A percentile compares a stretch with the other conserved stretches of the same genome.
These are phyloP conservation scores for Tylopilus vinaceipallidus DNA, from an alignment of 768 basidiomycete genomes.

Conservation along the genomic window DNA sequence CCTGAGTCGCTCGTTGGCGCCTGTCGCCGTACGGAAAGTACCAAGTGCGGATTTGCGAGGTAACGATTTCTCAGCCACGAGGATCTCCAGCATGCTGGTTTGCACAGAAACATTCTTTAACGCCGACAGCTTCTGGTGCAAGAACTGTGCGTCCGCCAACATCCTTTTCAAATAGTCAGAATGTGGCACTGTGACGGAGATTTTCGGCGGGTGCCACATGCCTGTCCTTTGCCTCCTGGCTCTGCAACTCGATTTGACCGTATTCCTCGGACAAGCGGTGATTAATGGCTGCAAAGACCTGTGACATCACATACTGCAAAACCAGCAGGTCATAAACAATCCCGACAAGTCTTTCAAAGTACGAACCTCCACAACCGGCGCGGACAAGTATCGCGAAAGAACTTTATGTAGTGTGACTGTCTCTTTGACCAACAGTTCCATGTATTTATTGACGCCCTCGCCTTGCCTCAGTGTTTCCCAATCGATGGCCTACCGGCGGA, in stretches of 20 bases:
- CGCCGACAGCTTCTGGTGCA: conserved; percentile 72
- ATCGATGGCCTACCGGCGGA: conserved; percentile 56
- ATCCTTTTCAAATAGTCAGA: conserved; percentile 50
- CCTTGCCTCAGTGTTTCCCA: conserved; percentile 68
- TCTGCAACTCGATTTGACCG: conserved; percentile 75
- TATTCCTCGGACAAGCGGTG: conserved; percentile 88
- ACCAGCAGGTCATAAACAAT: conserved; percentile 11
- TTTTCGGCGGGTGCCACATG: conserved; percentile 29
- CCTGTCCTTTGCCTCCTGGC: conserved; percentile 84
- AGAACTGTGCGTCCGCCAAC: conserved; percentile 71
- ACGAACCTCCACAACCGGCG: conserved; percentile 76
- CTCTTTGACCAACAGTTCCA: conserved; percentile 91
- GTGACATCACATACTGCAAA: conserved; percentile 83
- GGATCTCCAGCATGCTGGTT: conserved; percentile 78
- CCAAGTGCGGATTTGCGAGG: conserved; percentile 36
- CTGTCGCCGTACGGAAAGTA: conserved; percentile 21
- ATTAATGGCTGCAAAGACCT: conserved; percentile 92
- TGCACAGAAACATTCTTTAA: conserved; percentile 73
- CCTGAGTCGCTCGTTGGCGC: conserved; percentile 38
- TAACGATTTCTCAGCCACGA: conserved; percentile 78
- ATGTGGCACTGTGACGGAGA: conserved; percentile 7
- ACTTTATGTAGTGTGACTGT: conserved; percentile 96
- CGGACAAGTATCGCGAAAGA: conserved; percentile 82
- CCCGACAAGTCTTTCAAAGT: conserved; percentile 4
- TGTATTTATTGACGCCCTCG: conserved; percentile 80